A percentile compares a stretch with the other conserved stretches of the same genome.
These are phyloP conservation scores for Pinus tabuliformis DNA, from an alignment of 75 land plant genomes.

Conservation along the genomic window DNA sequence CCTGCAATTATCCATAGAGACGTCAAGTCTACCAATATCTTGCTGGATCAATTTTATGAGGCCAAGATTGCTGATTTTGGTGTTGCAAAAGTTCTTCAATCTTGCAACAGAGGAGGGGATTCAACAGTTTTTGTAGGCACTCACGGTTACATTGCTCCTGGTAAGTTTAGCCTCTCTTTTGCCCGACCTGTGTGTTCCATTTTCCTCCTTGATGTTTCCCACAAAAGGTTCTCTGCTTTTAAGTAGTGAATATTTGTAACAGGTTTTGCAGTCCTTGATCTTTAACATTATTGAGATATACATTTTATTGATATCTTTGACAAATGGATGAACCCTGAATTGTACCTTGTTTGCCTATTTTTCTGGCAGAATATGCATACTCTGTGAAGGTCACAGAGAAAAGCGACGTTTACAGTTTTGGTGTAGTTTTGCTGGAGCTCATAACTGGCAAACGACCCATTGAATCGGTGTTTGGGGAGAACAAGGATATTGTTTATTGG, in stretches of 20 bases:
- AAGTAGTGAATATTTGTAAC: too few species aligned
- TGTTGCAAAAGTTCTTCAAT: conserved; percentile 62
- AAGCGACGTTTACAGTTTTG: conserved; percentile 7
- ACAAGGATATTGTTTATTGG: conserved; percentile 77
- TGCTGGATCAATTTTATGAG: conserved; percentile 74
- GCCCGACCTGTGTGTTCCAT: too few species aligned
- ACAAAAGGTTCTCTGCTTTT: too few species aligned
- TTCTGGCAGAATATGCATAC: conserved; percentile 3
- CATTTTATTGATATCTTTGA: too few species aligned
- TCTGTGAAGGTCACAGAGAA: background rate
- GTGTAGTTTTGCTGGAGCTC: conserved; percentile 4
- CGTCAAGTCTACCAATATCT: conserved; percentile 81
- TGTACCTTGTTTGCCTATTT: too few species aligned
- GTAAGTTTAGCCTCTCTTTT: conserved; percentile 20
- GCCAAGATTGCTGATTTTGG: conserved; percentile 94
- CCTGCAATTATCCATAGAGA: conserved; percentile 87
- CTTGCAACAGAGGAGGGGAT: conserved; percentile 22
- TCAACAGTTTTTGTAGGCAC: conserved; percentile 64
- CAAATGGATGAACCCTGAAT: too few species aligned
- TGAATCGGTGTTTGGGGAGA: conserved; percentile 10
- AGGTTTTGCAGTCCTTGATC: too few species aligned
- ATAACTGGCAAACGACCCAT: background rate
- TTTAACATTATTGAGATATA: too few species aligned
- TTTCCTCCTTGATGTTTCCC: too few species aligned
- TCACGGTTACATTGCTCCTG: conserved; percentile 92